These are phyloP conservation scores for Syzygium malaccense DNA, from an alignment of 441 rosid species.

Conservation along the genomic window DNA sequence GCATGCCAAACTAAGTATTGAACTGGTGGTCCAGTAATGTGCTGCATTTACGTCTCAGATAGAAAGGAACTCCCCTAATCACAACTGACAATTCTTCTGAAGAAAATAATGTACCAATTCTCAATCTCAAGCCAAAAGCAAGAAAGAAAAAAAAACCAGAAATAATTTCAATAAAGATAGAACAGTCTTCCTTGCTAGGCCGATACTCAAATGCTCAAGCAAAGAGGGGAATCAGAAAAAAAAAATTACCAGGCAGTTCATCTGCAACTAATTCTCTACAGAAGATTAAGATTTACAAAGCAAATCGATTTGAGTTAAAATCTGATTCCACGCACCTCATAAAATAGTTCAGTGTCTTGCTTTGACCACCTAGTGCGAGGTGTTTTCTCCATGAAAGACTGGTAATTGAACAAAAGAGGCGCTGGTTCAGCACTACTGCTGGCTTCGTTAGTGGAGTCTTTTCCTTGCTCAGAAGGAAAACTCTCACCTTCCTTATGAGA, in stretches of 20 bases:
- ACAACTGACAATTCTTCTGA: background rate
- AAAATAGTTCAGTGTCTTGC: constrained; percentile 77
- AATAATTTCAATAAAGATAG: background rate
- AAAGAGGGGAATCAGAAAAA: background rate
- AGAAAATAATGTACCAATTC: background rate
- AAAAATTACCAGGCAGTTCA: background rate
- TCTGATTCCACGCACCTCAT: constrained; percentile 35
- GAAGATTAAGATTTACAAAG: background rate
- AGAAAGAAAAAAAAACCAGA: background rate
- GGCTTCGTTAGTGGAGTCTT: constrained; percentile 10
- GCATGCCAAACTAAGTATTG: background rate
- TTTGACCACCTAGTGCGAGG: constrained; percentile 77
- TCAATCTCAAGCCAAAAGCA: background rate
- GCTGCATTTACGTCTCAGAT: background rate
- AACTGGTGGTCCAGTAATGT: background rate
- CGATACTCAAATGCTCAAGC: background rate
- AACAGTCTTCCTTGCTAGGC: background rate
- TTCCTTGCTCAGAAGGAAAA: constrained; percentile 27
- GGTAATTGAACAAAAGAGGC: constrained; percentile 42
- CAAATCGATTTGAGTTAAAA: background rate
- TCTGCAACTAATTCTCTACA: background rate
- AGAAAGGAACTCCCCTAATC: background rate
- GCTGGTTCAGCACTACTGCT: constrained; percentile 14
- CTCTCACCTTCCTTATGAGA: constrained; percentile 30
- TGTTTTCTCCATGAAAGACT: constrained; percentile 65